Base-by-base conservation (phyloP, 129 eudicot genomes). In the Logfia minima region DNA sequence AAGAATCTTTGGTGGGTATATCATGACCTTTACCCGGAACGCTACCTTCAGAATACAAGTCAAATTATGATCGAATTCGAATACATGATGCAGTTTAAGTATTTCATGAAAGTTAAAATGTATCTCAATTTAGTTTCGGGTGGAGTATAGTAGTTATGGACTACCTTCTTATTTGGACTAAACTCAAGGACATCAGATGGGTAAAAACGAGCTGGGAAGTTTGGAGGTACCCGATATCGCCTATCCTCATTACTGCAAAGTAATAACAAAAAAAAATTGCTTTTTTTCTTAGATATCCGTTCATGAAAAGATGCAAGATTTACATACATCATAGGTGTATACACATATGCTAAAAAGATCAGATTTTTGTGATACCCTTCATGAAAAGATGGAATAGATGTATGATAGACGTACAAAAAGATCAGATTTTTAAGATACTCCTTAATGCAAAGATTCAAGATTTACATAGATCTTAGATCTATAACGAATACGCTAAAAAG, bases 11-110 rank as follows among this genome's bases (percentile, higher is more conserved):
- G 88, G 80, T 9, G 84, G 82, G 14, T 62, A 48, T 58, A 68
- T 87, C 82, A 91, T 85, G 65, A 87, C 94, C 74, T 94, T 94
- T 60, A 91, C 97, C 71, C 99, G 96, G 77, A 85, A 94, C 1
- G 83, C 80, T 67, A 81, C 94, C 99, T 94, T 88, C 70, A 82
- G 34, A 51, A 51, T 70, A 63, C 29, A 74, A 32, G 35, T 79
- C 34, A 43, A 53, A 26, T 63, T 5, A 26, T 23, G n/a, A 74
- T 62, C 8, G 23, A 60, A 70, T 68, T 68, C 16, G 8, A 45
- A 4, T 11, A 17, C 18, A 53, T 22, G 8, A 79, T 14, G 17
- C 21, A 4, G 32, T 67, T 66, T 64, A 13, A 51, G 66, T 32
- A 26, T 73, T 28, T 55, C 4, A 53, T 48, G 31, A 58, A 24